phyloP scores from a whole-genome alignment of 495 filamentous ascomycete genomes.

The Penicillium soppii region DNA sequence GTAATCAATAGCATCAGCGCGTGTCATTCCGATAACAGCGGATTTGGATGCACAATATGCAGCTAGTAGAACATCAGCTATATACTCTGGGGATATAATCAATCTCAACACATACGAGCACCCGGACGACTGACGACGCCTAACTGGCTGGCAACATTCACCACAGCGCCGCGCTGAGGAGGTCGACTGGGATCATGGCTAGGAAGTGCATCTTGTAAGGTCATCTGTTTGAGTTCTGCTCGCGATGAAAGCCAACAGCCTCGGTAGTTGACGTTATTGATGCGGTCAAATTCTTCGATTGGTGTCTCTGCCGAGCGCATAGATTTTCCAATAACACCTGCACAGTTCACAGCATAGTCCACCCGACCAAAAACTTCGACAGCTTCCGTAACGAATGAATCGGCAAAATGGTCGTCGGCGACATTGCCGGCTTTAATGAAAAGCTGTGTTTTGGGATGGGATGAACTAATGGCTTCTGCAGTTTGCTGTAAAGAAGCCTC shows the following conservation, averaged over 20 bases:
- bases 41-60: slow-evolving; percentile 50
- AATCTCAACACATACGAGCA: slow-evolving; percentile 37
- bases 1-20: slow-evolving; percentile 53
- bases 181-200: slow-evolving; percentile 35
- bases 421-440: slow-evolving; percentile 39
- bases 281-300: slow-evolving; percentile 43
- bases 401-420: slow-evolving; percentile 41
- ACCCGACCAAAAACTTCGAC: slow-evolving; percentile 40
- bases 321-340: slow-evolving; percentile 43
- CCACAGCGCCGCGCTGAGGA: slow-evolving; percentile 42
- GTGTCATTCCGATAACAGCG: slow-evolving; percentile 46
- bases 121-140: slow-evolving; percentile 48
- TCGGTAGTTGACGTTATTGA: slow-evolving; percentile 53
- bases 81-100: neutral
- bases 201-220: slow-evolving; percentile 43
- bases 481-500: slow-evolving; percentile 36
- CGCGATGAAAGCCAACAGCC: slow-evolving; percentile 52
- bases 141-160: slow-evolving; percentile 57
- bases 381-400: slow-evolving; percentile 32
- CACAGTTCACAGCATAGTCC: slow-evolving; percentile 54
- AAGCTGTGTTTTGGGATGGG: slow-evolving; percentile 28
- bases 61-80: slow-evolving; percentile 22
- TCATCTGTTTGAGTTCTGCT: slow-evolving; percentile 48
- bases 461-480: slow-evolving; percentile 22
- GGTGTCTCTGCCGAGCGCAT: slow-evolving; percentile 36